These are phyloP conservation scores for Yamadazyma conglobata DNA, from an alignment of 1,139 yeast genomes.

Conservation along the genomic window DNA sequence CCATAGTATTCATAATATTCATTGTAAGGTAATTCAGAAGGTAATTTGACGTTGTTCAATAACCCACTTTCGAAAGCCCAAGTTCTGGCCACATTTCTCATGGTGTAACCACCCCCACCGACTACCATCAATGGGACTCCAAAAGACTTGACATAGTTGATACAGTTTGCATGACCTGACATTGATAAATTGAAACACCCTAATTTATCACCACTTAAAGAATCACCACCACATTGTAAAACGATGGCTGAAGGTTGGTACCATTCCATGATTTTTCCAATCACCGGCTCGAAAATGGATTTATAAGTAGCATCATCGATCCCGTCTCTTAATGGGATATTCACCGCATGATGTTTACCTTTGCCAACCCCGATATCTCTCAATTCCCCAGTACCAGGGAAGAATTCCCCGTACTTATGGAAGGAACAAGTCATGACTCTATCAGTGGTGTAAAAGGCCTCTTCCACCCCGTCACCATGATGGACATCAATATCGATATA, in stretches of 20 bases:
- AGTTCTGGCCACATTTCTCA: slow-evolving; percentile 92
- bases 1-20: slow-evolving; percentile 97
- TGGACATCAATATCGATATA: slow-evolving; percentile 95
- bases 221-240: slow-evolving; percentile 97
- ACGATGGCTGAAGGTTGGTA: slow-evolving; percentile 90
- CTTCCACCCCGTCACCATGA: slow-evolving; percentile 98
- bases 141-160: slow-evolving; percentile 77
- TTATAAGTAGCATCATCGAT: slow-evolving; percentile 91
- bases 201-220: slow-evolving; percentile 85
- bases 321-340: slow-evolving; percentile 94
- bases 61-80: slow-evolving; percentile 96
- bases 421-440: slow-evolving; percentile 93
- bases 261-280: slow-evolving; percentile 84
- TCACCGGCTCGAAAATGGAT: slow-evolving; percentile 83
- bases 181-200: slow-evolving; percentile 93
- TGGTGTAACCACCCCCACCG: slow-evolving; percentile 98
- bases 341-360: slow-evolving; percentile 83
- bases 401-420: slow-evolving; percentile 94
- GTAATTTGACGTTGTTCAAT: slow-evolving; percentile 73
- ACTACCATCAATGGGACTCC: slow-evolving; percentile 86
- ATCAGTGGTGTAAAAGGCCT: slow-evolving; percentile 93
- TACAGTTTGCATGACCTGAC: slow-evolving; percentile 94
- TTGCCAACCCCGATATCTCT: slow-evolving; percentile 84
- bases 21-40: slow-evolving; percentile 86
- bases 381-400: slow-evolving; percentile 93